Conservation (phyloP, 768 basidiomycete species). For the Boletus patriciae region DNA sequence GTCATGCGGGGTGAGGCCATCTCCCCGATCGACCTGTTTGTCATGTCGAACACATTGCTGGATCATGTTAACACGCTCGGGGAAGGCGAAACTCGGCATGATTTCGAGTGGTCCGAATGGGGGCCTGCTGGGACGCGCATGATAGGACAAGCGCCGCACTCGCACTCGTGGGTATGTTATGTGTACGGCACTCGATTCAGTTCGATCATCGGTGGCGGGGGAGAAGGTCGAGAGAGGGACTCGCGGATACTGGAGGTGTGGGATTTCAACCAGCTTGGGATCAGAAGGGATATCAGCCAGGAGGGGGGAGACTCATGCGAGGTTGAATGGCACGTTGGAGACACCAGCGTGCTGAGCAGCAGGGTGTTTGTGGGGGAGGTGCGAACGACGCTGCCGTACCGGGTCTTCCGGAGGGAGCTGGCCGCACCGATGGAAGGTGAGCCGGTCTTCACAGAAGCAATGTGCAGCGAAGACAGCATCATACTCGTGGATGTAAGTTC, state of each 20-base stretch:
- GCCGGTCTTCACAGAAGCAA: conserved; percentile 30
- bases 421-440: conserved; percentile 8
- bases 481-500: conserved; percentile 50
- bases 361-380: conserved; percentile 43
- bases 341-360: conserved; percentile 28
- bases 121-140: conserved; percentile 50
- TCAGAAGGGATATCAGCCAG: conserved; percentile 28
- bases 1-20: conserved; percentile 31
- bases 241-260: conserved; percentile 39
- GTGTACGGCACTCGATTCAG: conserved; percentile 51
- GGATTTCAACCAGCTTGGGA: conserved; percentile 52
- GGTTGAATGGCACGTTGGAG: conserved; percentile 25
- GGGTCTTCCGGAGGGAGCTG: conserved; percentile 33
- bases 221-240: conserved; percentile 9
- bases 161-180: conserved; percentile 58
- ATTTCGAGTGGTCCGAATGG: conserved; percentile 53
- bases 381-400: conserved; percentile 48
- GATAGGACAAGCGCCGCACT: conserved; percentile 36
- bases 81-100: conserved; percentile 14
- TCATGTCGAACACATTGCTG: conserved; percentile 41
- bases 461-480: conserved; percentile 60
- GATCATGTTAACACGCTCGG: conserved; percentile 22
- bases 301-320: conserved; percentile 6
- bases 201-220: conserved; percentile 20
- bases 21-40: conserved; percentile 41